phyloP scores from a whole-genome alignment of 179 eudicot genomes.

The Spinacia oleracea region DNA sequence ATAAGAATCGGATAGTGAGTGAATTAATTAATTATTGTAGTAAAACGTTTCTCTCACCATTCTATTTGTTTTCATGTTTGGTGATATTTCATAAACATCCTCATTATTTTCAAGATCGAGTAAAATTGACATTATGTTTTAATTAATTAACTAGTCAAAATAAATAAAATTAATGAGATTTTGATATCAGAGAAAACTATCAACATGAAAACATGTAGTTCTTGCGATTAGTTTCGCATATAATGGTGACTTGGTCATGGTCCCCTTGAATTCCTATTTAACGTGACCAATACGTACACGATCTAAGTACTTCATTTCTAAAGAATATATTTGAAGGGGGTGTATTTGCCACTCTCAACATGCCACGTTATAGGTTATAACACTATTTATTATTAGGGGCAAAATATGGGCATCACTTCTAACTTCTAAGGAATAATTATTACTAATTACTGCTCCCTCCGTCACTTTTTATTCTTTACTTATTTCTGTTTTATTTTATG shows the following conservation, averaged over 20 bases:
- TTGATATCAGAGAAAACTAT: conserved; percentile 4
- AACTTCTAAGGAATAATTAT: no score
- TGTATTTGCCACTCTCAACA: not conserved
- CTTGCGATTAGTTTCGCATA: conserved; percentile 3
- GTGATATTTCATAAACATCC: conserved; percentile 9
- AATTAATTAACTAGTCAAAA: not conserved
- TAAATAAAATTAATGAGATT: no score
- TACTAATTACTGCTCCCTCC: no score
- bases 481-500: no score
- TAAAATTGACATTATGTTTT: not conserved
- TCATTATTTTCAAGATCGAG: not conserved
- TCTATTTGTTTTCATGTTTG: conserved; percentile 16
- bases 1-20: no score
- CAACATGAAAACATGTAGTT: no score
- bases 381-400: not conserved
- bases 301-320: not conserved
- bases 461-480: no score
- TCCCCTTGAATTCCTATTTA: conserved; percentile 4
- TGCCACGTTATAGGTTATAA: not conserved
- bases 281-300: conserved; percentile 20
- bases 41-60: conserved; percentile 13
- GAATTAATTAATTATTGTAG: no score
- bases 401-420: not conserved
- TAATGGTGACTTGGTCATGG: conserved; percentile 11
- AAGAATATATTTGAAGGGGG: not conserved